These are phyloP conservation scores for Trichoderma afroharzianum DNA, from an alignment of 2,329 filamentous ascomycete species.

Conservation along the genomic window DNA sequence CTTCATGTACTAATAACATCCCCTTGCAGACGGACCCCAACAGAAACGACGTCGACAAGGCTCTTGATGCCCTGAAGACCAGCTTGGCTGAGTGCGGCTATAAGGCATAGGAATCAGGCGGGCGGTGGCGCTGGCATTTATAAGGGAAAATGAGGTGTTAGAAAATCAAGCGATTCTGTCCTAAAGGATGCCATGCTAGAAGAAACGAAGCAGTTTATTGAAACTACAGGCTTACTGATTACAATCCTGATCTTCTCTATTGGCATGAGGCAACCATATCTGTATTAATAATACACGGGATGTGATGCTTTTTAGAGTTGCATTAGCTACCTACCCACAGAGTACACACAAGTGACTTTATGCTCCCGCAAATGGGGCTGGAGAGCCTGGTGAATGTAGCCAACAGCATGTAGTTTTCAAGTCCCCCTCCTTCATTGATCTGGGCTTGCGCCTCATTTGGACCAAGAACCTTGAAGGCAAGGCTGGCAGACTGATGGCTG, in stretches of 20 bases:
- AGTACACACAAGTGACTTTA: neutral
- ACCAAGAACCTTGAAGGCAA: neutral
- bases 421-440: neutral
- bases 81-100: constrained; percentile 72
- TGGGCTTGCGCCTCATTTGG: neutral
- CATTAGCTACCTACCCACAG: neutral
- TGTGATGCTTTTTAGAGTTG: neutral
- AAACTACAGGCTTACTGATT: neutral
- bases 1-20: neutral
- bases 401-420: neutral
- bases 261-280: neutral
- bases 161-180: neutral
- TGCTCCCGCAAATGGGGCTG: neutral
- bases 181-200: neutral
- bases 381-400: neutral
- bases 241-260: neutral
- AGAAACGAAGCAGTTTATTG: neutral
- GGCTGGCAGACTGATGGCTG: neutral
- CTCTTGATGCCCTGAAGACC: constrained; percentile 72
- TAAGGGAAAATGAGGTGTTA: neutral
- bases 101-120: constrained; percentile 31
- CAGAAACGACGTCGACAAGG: constrained; percentile 78
- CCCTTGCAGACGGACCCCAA: constrained; percentile 64
- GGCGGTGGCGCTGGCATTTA: constrained; percentile 13
- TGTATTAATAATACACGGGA: neutral